Evolutionary conservation across 2,329 filamentous ascomycete species (phyloP).

Genomic region (Didymella lethalis): DNA sequence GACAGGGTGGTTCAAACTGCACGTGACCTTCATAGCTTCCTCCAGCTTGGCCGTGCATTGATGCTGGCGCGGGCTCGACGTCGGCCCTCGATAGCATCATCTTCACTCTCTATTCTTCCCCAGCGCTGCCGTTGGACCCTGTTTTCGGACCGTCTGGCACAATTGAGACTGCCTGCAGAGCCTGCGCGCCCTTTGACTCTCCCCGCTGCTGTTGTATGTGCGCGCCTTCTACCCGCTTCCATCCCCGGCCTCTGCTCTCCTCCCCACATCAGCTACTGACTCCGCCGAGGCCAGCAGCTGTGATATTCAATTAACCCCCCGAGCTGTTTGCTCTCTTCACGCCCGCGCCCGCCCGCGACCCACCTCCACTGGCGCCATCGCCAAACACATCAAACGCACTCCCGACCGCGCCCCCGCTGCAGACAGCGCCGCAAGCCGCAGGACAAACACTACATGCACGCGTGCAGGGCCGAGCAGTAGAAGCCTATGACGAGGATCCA

Average conservation of each 20-base stretch:
- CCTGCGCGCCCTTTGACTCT: conserved; percentile 32
- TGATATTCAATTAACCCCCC: conserved; percentile 32
- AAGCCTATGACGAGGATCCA: conserved; percentile 45
- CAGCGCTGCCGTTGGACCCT: conserved; percentile 40
- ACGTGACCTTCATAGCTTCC: conserved; percentile 29
- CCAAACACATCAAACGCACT: conserved; percentile 17
- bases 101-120: conserved; percentile 51
- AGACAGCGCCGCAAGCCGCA: conserved; percentile 9
- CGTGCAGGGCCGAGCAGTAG: conserved; percentile 39
- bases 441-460: conserved; percentile 32
- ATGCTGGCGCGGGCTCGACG: conserved; percentile 25
- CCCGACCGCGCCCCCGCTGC: conserved; percentile 28
- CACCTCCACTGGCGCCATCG: conserved; percentile 16
- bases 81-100: conserved; percentile 39
- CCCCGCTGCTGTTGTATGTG: conserved; percentile 42
- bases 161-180: conserved; percentile 45
- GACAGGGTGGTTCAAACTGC: conserved; percentile 2
- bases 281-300: conserved; percentile 24
- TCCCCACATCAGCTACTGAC: conserved; percentile 35
- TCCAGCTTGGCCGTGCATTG: conserved; percentile 18
- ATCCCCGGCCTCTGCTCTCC: conserved; percentile 15
- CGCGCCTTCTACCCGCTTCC: conserved; percentile 38
- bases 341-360: conserved; percentile 9
- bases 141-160: conserved; percentile 30
- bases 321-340: conserved; percentile 16